These are phyloP conservation scores for Phytophthora rubi DNA, from an alignment of 352 stramenopile genomes.

Conservation along the genomic window DNA sequence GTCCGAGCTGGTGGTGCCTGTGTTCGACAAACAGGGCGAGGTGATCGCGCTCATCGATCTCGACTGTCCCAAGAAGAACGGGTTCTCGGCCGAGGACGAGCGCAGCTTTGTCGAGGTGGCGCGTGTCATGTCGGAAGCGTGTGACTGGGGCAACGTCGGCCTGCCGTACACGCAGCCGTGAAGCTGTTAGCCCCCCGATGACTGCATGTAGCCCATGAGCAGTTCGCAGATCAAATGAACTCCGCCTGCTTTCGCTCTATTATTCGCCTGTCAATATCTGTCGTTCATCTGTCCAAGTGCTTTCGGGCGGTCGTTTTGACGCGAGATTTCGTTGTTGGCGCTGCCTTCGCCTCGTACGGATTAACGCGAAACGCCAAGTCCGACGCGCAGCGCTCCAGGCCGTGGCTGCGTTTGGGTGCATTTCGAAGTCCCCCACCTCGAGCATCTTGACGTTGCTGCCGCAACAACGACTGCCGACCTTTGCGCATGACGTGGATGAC, in stretches of 20 bases:
- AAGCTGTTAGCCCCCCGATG: slow-evolving; percentile 2
- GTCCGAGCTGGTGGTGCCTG: slow-evolving; percentile 83
- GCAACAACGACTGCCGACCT: slow-evolving; percentile 31
- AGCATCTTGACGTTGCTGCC: slow-evolving; percentile 13
- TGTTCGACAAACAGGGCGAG: slow-evolving; percentile 67
- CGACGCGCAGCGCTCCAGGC: slow-evolving; percentile 26
- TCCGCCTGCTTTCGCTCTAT: slow-evolving; percentile 7
- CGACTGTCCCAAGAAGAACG: slow-evolving; percentile 73
- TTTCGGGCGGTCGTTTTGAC: background rate
- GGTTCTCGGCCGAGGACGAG: slow-evolving; percentile 77
- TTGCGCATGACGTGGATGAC: slow-evolving; percentile 45
- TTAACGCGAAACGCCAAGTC: slow-evolving; percentile 18
- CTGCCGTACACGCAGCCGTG: slow-evolving; percentile 58
- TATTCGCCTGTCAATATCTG: background rate
- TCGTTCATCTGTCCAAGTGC: slow-evolving; percentile 11
- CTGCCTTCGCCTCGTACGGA: slow-evolving; percentile 20
- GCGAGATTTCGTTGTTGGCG: slow-evolving; percentile 6
- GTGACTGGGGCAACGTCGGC: slow-evolving; percentile 70
- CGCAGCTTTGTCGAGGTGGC: slow-evolving; percentile 69
- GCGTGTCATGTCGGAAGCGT: slow-evolving; percentile 58
- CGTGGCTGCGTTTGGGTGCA: slow-evolving; percentile 8
- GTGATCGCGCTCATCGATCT: slow-evolving; percentile 82
- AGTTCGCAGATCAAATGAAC: slow-evolving; percentile 20
- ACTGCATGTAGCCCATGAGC: background rate
- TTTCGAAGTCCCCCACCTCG: slow-evolving; percentile 1